Evolutionary conservation across 208 protist species (phyloP), one percentile per base, ranked within the genome.

Genomic region (Acanthamoeba lugdunensis): DNA sequence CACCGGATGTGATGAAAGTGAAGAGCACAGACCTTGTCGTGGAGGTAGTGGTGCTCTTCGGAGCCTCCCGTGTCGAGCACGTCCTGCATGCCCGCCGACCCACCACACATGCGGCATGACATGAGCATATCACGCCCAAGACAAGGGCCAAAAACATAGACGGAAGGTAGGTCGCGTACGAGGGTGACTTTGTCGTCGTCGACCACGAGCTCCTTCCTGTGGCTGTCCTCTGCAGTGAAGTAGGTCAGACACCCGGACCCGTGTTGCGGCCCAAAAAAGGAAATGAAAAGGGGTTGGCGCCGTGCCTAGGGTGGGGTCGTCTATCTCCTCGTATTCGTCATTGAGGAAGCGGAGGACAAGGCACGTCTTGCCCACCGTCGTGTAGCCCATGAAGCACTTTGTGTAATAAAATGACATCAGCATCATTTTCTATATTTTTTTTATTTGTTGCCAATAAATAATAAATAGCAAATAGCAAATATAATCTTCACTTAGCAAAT

Each of bases 261-360:
- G 52, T 87, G 28, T 33, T 9, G 14, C 21, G 48, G n/a, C 23
- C 37, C 14, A 33, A 58, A 37, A 58, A 61, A 63, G 18, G 79
- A 33, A 52, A 88, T 11, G 37, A 2, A 41, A 41, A 18, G 73
- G 0, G 13, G 37, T n/a, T 37, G 73, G 16, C 41, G 65, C 16
- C 11, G 45, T 77, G 25, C 85, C 85, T 0, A 91, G 63, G 14
- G 85, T 91, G 11, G 85, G 85, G 85, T 91, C 85, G 63, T 91
- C 85, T 45, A 91, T 77, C 67, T 91, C 85, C 14, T 91, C 85
- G 41, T 77, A 91, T 30, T 91, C 61, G 85, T 75, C 85, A 52
- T 91, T 71, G 58, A 91, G 85, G 61, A 77, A 91, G 23, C 85
- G 85, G 5, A 91, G 85, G 28, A 91, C 63, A 25, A 91, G 61